Base-by-base conservation (phyloP, 768 basidiomycete genomes). In the Mycena filopes region DNA sequence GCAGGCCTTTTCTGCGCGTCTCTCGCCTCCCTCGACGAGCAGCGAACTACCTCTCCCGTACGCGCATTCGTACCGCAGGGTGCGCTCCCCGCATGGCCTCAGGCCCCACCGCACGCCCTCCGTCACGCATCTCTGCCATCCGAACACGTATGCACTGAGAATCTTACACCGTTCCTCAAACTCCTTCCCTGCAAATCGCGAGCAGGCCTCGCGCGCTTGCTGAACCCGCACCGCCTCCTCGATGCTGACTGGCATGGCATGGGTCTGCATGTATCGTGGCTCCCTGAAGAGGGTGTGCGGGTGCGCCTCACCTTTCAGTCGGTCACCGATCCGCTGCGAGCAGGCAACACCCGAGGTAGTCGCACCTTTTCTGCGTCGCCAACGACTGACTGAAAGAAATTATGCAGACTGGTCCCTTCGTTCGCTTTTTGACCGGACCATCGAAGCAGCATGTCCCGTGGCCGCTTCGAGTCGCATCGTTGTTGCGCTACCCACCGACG, bases 1-100 rank as follows among this genome's bases (percentile, higher is more conserved):
- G 91, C 95, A 0, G 98, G 98, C 21, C 81, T 98, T 5, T 98
- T 99, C 79, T 99, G 98, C 71, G 95, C 97, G 12, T 95, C 95
- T 4, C 84, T 98, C 0, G 93, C 91, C 16, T 86, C 88, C 47
- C 77, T 94, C 33, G 89, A 94, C 72, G 86, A 90, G 53, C 84
- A 89, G 43, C 88, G 89, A 46, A 96, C 93, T 3, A 92, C 90
- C 0, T 86, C 87, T 2, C 93, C 92, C 0, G 66, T 72, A 20
- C 78, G 81, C 60, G 83, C 88, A 10, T 94, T 90, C 76, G 79
- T 76, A 25, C 91, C 89, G 15, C 81, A 89, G 68, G 91, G 90
- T 29, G 77, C 80, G 13, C 76, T 89, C 3, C 87, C 87, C 0
- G 74, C 78, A 50, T 82, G 83, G 77, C 76, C 80, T 12, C 41